phyloP scores from a whole-genome alignment of 139 green algal species.

The Ostreobium quekettii region DNA sequence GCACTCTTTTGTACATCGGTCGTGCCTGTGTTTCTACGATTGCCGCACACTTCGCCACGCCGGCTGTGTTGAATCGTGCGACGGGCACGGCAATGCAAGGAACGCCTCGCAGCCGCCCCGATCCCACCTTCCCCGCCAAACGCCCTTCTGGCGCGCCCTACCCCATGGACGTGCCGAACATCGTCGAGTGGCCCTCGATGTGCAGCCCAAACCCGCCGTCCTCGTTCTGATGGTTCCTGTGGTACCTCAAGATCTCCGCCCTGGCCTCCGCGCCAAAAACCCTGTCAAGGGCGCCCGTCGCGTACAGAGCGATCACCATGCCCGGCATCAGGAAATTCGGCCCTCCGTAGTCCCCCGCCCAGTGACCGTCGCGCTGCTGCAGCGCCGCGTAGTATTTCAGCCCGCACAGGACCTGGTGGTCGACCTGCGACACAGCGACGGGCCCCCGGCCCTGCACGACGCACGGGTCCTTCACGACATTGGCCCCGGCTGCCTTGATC shows the following conservation, averaged over 20 bases:
- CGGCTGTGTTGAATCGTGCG: too few species aligned
- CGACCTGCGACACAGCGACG: slow-evolving; percentile 27
- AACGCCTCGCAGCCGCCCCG: not conserved
- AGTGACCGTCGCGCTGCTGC: slow-evolving; percentile 91
- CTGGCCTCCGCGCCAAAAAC: slow-evolving; percentile 31
- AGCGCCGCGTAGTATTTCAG: slow-evolving; percentile 77
- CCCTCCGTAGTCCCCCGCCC: slow-evolving; percentile 92
- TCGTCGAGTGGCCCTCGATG: slow-evolving; percentile 93
- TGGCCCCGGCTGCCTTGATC: not conserved
- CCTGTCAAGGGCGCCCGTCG: slow-evolving; percentile 8
- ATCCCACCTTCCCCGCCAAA: slow-evolving; percentile 17
- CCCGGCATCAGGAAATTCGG: slow-evolving; percentile 99
- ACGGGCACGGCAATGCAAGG: not conserved
- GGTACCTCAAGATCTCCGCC: slow-evolving; percentile 82
- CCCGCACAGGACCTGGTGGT: slow-evolving; percentile 42
- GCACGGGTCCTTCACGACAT: not conserved
- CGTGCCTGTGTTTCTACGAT: too few species aligned
- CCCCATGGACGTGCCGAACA: slow-evolving; percentile 94
- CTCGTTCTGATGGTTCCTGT: slow-evolving; percentile 89
- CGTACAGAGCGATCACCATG: slow-evolving; percentile 83
- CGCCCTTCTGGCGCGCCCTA: slow-evolving; percentile 24
- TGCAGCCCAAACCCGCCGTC: slow-evolving; percentile 96
- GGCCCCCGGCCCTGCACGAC: not conserved
- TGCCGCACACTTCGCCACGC: too few species aligned
- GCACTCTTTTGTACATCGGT: too few species aligned